phyloP scores from a whole-genome alignment of 202 grass and related monocot species.

The Alloteropsis angusta region DNA sequence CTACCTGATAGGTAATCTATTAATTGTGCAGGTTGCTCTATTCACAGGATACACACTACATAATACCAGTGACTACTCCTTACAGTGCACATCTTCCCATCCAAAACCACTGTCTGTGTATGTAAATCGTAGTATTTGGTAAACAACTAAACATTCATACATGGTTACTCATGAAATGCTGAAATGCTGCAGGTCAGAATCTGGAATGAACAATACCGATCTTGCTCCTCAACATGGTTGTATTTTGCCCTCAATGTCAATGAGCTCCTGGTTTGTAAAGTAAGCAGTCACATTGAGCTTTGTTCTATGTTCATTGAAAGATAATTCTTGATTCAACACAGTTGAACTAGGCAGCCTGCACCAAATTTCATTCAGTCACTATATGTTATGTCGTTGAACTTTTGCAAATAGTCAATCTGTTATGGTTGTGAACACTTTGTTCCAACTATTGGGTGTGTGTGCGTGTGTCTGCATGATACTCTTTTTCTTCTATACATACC shows the following conservation, averaged over 20 bases:
- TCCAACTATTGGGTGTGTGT: too few relatives aligned
- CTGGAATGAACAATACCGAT: slow-evolving; percentile 27
- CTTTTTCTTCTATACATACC: too few relatives aligned
- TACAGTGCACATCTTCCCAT: slow-evolving; percentile 53
- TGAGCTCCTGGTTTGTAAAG: slow-evolving; percentile 74
- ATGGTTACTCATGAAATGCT: slow-evolving; percentile 29
- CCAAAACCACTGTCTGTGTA: slow-evolving; percentile 45
- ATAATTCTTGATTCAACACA: slow-evolving; percentile 20
- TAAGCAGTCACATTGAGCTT: slow-evolving; percentile 36
- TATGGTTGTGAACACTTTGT: background rate
- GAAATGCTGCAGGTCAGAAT: slow-evolving; percentile 46
- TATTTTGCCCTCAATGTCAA: slow-evolving; percentile 63
- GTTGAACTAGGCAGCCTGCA: background rate
- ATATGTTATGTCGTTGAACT: background rate
- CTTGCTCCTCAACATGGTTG: slow-evolving; percentile 56
- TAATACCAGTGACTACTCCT: slow-evolving; percentile 53
- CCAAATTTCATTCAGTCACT: slow-evolving; percentile 15
- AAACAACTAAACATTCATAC: background rate
- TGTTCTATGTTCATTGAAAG: slow-evolving; percentile 25
- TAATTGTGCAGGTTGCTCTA: slow-evolving; percentile 49
- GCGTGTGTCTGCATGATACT: too few relatives aligned
- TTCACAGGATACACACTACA: slow-evolving; percentile 69
- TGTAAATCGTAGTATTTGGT: slow-evolving; percentile 29
- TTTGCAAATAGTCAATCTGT: background rate
- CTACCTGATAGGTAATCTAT: slow-evolving; percentile 21